These are phyloP conservation scores for Sesbania bispinosa DNA, from an alignment of 306 rosid species.

Conservation along the genomic window DNA sequence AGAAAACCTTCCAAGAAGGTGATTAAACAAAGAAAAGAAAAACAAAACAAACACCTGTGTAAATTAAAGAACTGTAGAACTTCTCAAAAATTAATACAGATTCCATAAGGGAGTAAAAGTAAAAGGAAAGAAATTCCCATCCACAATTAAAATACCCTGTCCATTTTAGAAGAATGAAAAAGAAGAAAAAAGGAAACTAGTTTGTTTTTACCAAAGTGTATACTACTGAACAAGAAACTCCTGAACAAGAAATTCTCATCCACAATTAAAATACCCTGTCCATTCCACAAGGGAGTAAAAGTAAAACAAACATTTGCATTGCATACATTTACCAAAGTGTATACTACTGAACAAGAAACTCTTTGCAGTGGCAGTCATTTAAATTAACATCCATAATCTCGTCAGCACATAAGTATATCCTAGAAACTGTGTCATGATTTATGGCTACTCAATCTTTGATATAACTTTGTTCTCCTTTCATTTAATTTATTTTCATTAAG, in stretches of 20 bases:
- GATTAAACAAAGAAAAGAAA: slow-evolving; percentile 12
- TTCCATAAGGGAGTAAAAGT: neutral
- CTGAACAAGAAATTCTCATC: slow-evolving; percentile 13
- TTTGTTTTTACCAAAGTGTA: slow-evolving; percentile 5
- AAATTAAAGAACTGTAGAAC: slow-evolving; percentile 28
- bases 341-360: neutral
- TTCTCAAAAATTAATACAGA: neutral
- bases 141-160: neutral
- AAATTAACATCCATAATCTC: neutral
- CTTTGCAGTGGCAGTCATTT: slow-evolving; percentile 2
- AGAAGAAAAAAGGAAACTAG: neutral
- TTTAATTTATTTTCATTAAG: slow-evolving; percentile 16
- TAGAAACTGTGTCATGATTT: neutral
- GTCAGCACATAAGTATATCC: slow-evolving; percentile 4
- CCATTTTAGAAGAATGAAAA: slow-evolving; percentile 9
- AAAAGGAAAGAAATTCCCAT: slow-evolving; percentile 4
- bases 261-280: neutral
- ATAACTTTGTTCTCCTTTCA: neutral
- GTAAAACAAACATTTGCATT: too few relatives aligned
- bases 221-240: neutral
- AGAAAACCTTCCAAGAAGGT: slow-evolving; percentile 68
- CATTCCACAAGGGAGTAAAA: too few relatives aligned
- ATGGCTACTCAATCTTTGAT: slow-evolving; percentile 15
- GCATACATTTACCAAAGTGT: neutral
- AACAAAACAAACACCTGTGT: slow-evolving; percentile 24